Base-by-base conservation (phyloP, 768 basidiomycete species). In the Boletus huronensis region DNA sequence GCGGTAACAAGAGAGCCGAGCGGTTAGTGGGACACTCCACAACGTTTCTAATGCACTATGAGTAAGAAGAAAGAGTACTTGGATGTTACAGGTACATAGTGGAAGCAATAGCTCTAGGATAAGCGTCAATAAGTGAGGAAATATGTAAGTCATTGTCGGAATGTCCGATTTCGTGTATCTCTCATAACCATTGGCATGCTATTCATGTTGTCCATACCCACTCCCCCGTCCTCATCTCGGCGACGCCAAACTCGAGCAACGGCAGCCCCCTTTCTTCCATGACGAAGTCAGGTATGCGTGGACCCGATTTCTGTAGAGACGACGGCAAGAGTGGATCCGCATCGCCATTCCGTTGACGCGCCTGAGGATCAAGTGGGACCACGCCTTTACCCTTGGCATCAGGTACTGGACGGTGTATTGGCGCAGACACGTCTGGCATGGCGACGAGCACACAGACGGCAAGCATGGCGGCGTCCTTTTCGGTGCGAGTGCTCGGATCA, bases 311-410 rank as follows among this genome's bases (percentile, higher is more conserved):
- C 8, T 9, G 45, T 14, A 3, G 26, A 13, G 50, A 26, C 7
- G 59, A 19, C 5, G 49, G 43, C 17, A 53, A 42, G 48, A 48
- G 56, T 8, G 58, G 43, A 44, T 48, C 53, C 1, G 34, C 40
- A 29, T 55, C 44, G 8, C 36, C 23, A 23, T 31, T 43, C 9
- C 19, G 34, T 10, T 32, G 51, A 17, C 40, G 56, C 23, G 25
- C 31, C 39, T 53, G 63, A 16, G 54, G 44, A 11, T 55, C 48
- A 21, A 40, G 55, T 0, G 49, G 50, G 46, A 55, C 50, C 2
- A 54, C 54, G 13, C 45, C 40, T 32, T 65, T 65, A 8, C 64
- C 64, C 50, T 65, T 66, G 56, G 43, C n/a, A n/a, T 46, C 34
- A 29, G 48, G 13, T 10, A 28, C 3, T 0, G 25, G 34, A 25